phyloP scores from a whole-genome alignment of 768 basidiomycete species.

The Cantharellus anzutake region DNA sequence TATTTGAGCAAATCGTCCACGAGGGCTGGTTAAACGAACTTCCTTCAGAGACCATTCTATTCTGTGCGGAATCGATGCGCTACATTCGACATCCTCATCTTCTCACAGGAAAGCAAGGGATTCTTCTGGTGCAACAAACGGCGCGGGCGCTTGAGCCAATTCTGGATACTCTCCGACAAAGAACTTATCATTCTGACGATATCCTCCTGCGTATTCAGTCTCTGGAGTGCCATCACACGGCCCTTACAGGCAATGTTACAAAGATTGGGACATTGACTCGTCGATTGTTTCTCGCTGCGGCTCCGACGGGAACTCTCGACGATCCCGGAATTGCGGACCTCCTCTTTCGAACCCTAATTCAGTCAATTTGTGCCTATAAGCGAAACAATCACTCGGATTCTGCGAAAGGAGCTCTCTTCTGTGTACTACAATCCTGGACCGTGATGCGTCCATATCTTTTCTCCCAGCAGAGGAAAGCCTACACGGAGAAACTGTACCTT shows the following conservation, averaged over 20 bases:
- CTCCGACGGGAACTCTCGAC: neutral
- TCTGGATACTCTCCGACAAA: neutral
- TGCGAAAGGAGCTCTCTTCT: neutral
- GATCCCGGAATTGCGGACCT: neutral
- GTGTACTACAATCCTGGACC: neutral
- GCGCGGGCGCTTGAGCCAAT: neutral
- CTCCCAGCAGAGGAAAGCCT: neutral
- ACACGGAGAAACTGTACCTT: neutral
- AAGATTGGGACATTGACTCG: neutral
- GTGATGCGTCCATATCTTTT: neutral
- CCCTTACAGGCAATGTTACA: neutral
- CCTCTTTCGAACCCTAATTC: neutral
- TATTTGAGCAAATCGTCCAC: no score
- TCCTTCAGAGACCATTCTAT: neutral
- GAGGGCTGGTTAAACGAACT: no score
- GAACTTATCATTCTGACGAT: neutral
- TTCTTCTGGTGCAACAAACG: neutral
- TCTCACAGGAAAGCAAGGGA: neutral
- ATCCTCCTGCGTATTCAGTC: neutral
- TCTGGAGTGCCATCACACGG: neutral
- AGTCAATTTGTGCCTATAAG: neutral
- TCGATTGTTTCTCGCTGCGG: neutral
- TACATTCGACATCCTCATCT: neutral
- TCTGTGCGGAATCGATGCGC: neutral
- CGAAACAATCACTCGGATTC: neutral